phyloP scores from a whole-genome alignment of 352 stramenopile species.

The Phytophthora idaei region DNA sequence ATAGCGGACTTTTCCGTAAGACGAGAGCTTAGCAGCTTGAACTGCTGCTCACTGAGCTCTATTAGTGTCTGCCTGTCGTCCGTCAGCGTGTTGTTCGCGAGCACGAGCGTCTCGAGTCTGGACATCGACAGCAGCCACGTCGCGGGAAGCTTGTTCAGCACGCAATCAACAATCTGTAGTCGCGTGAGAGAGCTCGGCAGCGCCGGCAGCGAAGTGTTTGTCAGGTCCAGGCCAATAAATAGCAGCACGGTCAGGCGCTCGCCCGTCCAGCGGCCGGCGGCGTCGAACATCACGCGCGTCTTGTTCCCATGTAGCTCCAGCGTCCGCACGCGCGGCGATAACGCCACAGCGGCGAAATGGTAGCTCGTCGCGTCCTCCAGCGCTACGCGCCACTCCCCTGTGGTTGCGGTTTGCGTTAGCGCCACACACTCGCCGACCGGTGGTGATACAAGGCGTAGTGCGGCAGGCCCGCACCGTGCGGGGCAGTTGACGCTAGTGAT shows the following conservation, averaged over 20 bases:
- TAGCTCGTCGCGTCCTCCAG: constrained; percentile 11
- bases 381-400: constrained; percentile 21
- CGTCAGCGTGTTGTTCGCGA: constrained; percentile 18
- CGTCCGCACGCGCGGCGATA: constrained; percentile 15
- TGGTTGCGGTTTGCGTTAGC: neutral
- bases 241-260: constrained; percentile 20
- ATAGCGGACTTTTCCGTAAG: constrained; percentile 1
- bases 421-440: constrained; percentile 15
- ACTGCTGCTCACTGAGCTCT: constrained; percentile 29
- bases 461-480: neutral
- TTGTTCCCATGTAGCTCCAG: constrained; percentile 21
- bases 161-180: constrained; percentile 34
- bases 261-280: constrained; percentile 18
- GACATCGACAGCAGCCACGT: constrained; percentile 20
- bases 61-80: constrained; percentile 8
- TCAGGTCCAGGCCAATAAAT: constrained; percentile 48
- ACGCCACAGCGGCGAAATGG: constrained; percentile 9
- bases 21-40: constrained; percentile 17
- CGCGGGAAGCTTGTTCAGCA: constrained; percentile 25
- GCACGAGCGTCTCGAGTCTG: constrained; percentile 29
- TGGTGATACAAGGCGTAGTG: constrained; percentile 15
- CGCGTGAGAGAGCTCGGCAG: constrained; percentile 29
- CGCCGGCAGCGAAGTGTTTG: constrained; percentile 22
- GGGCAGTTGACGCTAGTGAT: constrained; percentile 6
- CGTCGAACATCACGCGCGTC: constrained; percentile 32